Evolutionary conservation across 164 flowering plant species (phyloP).

Genomic region (Nymphaea thermarum): DNA sequence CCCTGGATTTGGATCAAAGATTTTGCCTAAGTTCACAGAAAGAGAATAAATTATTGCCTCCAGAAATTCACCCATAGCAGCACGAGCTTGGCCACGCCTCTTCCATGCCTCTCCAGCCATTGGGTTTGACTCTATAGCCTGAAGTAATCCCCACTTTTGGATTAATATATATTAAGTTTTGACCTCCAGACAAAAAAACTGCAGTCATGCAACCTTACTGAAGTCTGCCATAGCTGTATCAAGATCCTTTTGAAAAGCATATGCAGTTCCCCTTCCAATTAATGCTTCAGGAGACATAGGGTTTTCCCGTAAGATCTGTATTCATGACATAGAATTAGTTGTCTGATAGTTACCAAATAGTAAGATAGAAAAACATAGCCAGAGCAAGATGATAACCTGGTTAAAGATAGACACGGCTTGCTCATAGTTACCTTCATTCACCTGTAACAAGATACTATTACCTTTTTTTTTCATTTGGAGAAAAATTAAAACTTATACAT

Average conservation of each 20-base stretch:
- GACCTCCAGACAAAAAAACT: not conserved
- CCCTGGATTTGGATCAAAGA: no score
- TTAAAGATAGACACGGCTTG: slow-evolving; percentile 75
- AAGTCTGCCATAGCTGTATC: slow-evolving; percentile 83
- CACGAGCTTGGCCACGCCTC: slow-evolving; percentile 95
- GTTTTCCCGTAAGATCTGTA: slow-evolving; percentile 72
- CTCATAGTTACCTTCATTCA: slow-evolving; percentile 89
- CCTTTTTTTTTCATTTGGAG: no score
- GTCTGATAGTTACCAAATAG: not conserved
- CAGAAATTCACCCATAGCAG: slow-evolving; percentile 79
- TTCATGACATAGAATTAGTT: not conserved
- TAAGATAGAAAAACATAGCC: not conserved
- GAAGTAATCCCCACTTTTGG: slow-evolving; percentile 1
- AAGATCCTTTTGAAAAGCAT: slow-evolving; percentile 87
- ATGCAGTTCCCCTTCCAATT: slow-evolving; percentile 95
- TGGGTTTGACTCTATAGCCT: slow-evolving; percentile 82
- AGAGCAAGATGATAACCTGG: slow-evolving; percentile 35
- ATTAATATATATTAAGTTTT: not conserved
- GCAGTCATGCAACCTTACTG: slow-evolving; percentile 42
- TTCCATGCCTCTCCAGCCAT: slow-evolving; percentile 97
- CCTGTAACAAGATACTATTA: slow-evolving; percentile 32
- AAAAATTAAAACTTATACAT: no score
- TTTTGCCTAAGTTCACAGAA: no score
- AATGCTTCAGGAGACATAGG: slow-evolving; percentile 87
- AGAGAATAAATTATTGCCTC: slow-evolving; percentile 36